Evolutionary conservation across 768 basidiomycete species (phyloP), one percentile per base, ranked within the genome.

Genomic region (Naganishia onofrii): DNA sequence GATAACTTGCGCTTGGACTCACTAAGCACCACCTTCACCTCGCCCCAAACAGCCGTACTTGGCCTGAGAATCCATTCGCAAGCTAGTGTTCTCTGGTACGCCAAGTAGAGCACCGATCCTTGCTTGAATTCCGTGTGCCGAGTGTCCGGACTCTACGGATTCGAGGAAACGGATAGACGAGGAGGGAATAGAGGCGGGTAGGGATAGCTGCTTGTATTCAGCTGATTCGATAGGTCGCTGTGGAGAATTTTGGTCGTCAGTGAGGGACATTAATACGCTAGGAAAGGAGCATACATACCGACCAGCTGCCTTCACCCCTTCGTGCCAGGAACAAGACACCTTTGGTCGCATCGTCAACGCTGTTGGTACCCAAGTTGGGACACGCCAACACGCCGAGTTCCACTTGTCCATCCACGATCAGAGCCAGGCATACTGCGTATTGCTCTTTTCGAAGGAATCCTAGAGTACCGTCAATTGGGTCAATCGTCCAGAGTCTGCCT

Each of bases 31-130:
- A 0, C 93, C 93, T 67, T 95, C 90, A 0, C 94, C 93, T 51
- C 94, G 83, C 5, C 88, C 87, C 17, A 98, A 86, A 76, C 88
- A 88, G 34, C 89, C 87, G 74, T 98, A 98, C 82, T 98, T 99
- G 1, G 93, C 93, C 80, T 97, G 94, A 78, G 90, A 91, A 79
- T 98, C 95, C 93, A 98, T 96, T 23, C 92, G 85, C 19, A 88
- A 84, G 10, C 90, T 88, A n/a, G 66, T 55, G 19, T 52, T 52
- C 32, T 70, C 69, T 5, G 57, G 58, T 67, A 96, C 85, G 1
- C 85, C 85, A 29, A 97, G 83, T 5, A 88, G 74, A 36, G 85
- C 76, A 0, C 90, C 87, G 42, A 97, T 89, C 26, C 84, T 85
- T 38, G 87, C 86, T 76, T 90, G 93, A 80, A 92, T 89, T 2